Conservation (phyloP, 2,329 filamentous ascomycete species). For the Cladophialophora carrionii region DNA sequence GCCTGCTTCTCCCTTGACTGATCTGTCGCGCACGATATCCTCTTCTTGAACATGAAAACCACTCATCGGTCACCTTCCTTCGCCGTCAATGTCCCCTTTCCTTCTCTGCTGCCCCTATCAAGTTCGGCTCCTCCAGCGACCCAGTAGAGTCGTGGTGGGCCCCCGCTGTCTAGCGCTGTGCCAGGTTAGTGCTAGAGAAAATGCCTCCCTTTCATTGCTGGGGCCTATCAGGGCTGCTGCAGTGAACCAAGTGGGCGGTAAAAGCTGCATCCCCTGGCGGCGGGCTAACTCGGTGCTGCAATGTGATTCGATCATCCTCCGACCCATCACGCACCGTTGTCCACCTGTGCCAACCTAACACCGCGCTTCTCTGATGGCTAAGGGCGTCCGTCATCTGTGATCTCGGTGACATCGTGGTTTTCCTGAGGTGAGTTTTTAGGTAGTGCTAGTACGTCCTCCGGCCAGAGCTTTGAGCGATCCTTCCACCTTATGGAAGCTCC, state of each 20-base stretch:
- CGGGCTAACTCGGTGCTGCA: conserved; percentile 1
- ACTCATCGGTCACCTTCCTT: not conserved
- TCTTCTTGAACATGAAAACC: not conserved
- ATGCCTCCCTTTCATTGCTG: not conserved
- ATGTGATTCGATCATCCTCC: conserved; percentile 22
- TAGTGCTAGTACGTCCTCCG: no score
- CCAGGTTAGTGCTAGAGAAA: conserved; percentile 15
- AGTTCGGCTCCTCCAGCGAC: not conserved
- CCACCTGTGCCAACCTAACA: conserved; percentile 23
- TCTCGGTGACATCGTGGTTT: not conserved
- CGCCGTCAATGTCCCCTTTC: not conserved
- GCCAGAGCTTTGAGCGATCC: not conserved
- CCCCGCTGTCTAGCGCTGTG: not conserved
- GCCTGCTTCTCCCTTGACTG: not conserved
- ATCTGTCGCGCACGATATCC: not conserved
- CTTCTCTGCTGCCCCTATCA: not conserved
- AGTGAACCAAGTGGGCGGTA: conserved; percentile 28
- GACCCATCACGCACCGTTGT: conserved; percentile 24
- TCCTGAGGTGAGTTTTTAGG: not conserved
- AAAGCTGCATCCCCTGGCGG: conserved; percentile 22
- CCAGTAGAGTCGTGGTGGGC: not conserved
- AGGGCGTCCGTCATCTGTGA: not conserved
- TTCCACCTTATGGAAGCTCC: not conserved
- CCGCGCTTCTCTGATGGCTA: conserved; percentile 20
- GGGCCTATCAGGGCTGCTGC: conserved; percentile 6